These are phyloP conservation scores for Aspergillus pseudoviridinutans DNA, from an alignment of 2,329 filamentous ascomycete species.

Conservation along the genomic window DNA sequence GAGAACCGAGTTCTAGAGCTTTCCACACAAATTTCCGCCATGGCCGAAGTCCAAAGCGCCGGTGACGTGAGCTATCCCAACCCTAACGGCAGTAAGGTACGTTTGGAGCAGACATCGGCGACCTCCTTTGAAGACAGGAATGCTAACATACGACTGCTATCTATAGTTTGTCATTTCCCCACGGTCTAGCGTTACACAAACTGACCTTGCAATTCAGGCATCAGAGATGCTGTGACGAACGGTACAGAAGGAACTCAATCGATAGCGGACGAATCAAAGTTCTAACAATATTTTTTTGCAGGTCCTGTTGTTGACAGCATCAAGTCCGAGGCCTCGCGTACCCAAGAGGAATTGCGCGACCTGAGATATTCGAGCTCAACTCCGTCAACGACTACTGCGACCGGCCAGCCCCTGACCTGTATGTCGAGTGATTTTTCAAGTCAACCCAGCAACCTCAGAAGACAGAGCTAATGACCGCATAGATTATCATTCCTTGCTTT, in stretches of 20 bases:
- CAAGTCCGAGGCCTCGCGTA: slow-evolving; percentile 54
- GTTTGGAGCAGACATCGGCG: slow-evolving; percentile 3
- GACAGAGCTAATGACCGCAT: slow-evolving; percentile 12
- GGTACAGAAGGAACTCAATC: slow-evolving; percentile 11
- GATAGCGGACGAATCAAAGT: slow-evolving; percentile 5
- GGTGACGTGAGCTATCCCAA: slow-evolving; percentile 38
- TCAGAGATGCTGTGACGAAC: slow-evolving; percentile 24
- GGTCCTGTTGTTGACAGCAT: slow-evolving; percentile 56
- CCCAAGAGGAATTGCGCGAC: slow-evolving; percentile 55
- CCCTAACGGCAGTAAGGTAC: slow-evolving; percentile 38
- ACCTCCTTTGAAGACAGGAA: background rate
- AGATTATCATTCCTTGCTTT: slow-evolving; percentile 66
- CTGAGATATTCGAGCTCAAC: slow-evolving; percentile 52
- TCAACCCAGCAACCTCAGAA: background rate
- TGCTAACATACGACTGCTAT: slow-evolving; percentile 3
- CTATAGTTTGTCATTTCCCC: slow-evolving; percentile 11
- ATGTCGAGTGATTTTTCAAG: slow-evolving; percentile 25
- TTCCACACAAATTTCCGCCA: slow-evolving; percentile 22
- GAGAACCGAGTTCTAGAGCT: slow-evolving; percentile 7
- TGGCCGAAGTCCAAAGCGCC: slow-evolving; percentile 25
- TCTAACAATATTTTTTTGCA: slow-evolving; percentile 20
- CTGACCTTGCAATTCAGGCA: slow-evolving; percentile 20
- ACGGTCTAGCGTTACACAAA: slow-evolving; percentile 9
- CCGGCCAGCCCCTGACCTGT: slow-evolving; percentile 61
- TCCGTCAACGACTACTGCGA: slow-evolving; percentile 53